Evolutionary conservation across 345 rosid genomes (phyloP).

Genomic region (Citrus glauca): DNA sequence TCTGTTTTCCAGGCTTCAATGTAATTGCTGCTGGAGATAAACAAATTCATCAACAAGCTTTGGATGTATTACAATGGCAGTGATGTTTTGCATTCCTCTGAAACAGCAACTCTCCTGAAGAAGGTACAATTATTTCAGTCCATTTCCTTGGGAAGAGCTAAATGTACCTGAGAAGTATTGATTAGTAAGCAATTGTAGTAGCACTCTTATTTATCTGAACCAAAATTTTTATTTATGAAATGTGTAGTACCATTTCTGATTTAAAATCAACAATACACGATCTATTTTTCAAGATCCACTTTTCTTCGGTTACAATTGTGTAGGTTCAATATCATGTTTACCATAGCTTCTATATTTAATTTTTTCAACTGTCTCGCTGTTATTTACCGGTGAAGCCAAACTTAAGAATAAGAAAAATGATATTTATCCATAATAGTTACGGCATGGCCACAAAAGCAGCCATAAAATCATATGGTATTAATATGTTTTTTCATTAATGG

Average conservation of each 20-base stretch:
- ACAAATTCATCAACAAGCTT: constrained; percentile 53
- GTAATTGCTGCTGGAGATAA: constrained; percentile 84
- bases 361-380: too few species aligned
- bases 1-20: constrained; percentile 55
- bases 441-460: too few species aligned
- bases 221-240: background rate
- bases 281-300: background rate
- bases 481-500: too few species aligned
- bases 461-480: too few species aligned
- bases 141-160: background rate
- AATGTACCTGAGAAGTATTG: background rate
- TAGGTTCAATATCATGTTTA: too few species aligned
- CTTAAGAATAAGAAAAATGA: too few species aligned
- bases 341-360: too few species aligned
- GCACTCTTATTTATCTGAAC: background rate
- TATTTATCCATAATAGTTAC: too few species aligned
- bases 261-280: background rate
- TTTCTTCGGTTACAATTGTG: background rate
- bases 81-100: constrained; percentile 5
- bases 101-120: background rate
- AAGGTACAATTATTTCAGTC: background rate
- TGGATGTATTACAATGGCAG: constrained; percentile 38
- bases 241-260: background rate
- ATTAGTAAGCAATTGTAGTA: background rate
- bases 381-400: too few species aligned